Base-by-base conservation (phyloP, 345 rosid species). In the Brassica nigra region DNA sequence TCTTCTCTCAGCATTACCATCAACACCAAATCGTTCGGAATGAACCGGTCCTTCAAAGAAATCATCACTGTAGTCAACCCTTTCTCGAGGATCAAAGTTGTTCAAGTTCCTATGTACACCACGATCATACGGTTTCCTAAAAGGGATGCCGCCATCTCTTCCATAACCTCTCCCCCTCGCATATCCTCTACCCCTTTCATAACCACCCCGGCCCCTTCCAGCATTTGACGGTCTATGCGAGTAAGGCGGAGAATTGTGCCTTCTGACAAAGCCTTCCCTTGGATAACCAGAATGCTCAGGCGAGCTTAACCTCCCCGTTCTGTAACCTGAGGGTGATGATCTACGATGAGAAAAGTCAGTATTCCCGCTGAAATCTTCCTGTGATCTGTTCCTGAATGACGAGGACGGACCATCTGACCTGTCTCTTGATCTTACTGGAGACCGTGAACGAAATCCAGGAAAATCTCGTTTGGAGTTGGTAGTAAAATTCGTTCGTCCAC, bases 381-480 rank as follows among this genome's bases (percentile, higher is more conserved):
- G 89, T 29, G 98, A 84, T 75, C 96, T 87, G 83, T 91, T 87
- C 87, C 92, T 83, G 23, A 87, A 84, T 71, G 97, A 81, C 29
- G 90, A 81, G 89, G 97, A 90, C 65, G 88, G 84, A 86, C 88
- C 87, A 62, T 91, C 89, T 68, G 95, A 86, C 47, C 88, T 89
- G 63, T 87, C 81, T 65, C 90, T 85, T 77, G 84, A 81, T 82
- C 92, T 86, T 29, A 80, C 27, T 18, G 97, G 98, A 82, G 97
- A 93, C 42, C 88, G 89, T 15, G 95, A 93, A 54, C 79, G 88
- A 80, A 84, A 78, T 49, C 81, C 87, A 28, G 83, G 79, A 86
- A 80, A 83, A 29, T 63, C 88, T 76, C 90, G 84, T 84, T 86
- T 81, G 76, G 84, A 86, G 47, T 81, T 71, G 57, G 90, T 71